Base-by-base conservation (phyloP, 441 rosid genomes). In the Erodium trifolium region DNA sequence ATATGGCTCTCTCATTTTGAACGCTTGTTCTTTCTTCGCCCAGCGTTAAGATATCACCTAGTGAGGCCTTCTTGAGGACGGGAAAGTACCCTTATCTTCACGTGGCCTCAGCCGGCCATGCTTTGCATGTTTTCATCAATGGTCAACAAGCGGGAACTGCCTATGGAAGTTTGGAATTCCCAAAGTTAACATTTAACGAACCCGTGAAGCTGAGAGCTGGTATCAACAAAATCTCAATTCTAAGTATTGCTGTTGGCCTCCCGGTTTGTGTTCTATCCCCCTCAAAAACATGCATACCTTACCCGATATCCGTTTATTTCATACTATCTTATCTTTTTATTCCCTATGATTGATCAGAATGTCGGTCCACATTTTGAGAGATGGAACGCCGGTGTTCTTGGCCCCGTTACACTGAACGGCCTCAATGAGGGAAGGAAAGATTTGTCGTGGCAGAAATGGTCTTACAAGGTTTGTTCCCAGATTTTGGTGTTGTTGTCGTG, bases 281-380 rank as follows among this genome's bases (percentile, higher is more conserved):
- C 59, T 43, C 11, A 0, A 43, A 43, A 43, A 9, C 12, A 39
- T 43, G 49, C 49, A 8, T 23, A 23, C 27, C 27, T 23, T 43
- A 43, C 12, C 3, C 12, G 12, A 8, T 43, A 43, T 43, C 49
- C 49, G 8, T 43, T 43, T 43, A 2, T 8, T 11, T 9, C 12
- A 43, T 8, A 43, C 12, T 9, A 8, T 43, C 49, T 43, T 43
- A 43, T 9, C 49, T 11, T 43, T 43, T 43, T 8, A 13, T 43
- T 43, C 49, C 12, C 12, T 43, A 43, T 43, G 12, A 43, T 43
- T 11, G 12, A 43, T 5, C 49, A 43, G 49, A 43, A 94, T 76
- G 94, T 94, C 34, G 99, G 99, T 71, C 94, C 93, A 23, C 99
- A 92, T 79, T 94, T 84, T 67, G 99, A 94, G 88, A 90, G 86